These are phyloP conservation scores for Globisporangium emineosum DNA, from an alignment of 352 stramenopile genomes.

Conservation along the genomic window DNA sequence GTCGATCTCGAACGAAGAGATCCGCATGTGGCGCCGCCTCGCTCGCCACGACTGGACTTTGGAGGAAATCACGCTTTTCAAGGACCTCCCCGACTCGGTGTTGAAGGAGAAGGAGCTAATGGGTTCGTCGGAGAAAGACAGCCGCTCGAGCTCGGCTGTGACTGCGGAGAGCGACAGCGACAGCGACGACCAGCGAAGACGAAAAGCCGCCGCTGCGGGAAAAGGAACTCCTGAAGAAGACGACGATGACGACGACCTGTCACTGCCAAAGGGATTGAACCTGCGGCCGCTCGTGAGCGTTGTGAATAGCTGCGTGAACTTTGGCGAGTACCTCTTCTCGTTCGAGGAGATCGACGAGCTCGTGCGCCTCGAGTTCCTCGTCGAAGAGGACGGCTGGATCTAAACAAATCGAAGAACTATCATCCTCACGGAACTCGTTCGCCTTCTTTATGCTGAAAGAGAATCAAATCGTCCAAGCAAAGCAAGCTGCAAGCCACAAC, in stretches of 20 bases:
- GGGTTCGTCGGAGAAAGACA: constrained; percentile 40
- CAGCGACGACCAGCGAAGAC: constrained; percentile 37
- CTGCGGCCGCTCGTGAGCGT: constrained; percentile 26
- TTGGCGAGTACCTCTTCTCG: constrained; percentile 45
- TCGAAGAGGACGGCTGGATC: constrained; percentile 82
- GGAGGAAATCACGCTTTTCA: constrained; percentile 47
- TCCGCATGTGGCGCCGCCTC: constrained; percentile 74
- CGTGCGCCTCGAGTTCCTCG: constrained; percentile 73
- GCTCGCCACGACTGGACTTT: constrained; percentile 60
- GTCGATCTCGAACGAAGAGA: constrained; percentile 79
- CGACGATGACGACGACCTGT: constrained; percentile 25
- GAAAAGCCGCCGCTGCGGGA: constrained; percentile 18
- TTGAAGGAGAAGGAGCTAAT: constrained; percentile 14
- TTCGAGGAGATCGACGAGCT: constrained; percentile 57
- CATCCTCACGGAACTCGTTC: too few species aligned
- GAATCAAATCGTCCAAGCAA: not conserved
- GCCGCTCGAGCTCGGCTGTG: constrained; percentile 45
- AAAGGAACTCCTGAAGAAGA: constrained; percentile 19
- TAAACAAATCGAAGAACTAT: constrained; percentile 23
- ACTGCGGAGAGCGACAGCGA: constrained; percentile 56
- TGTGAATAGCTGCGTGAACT: constrained; percentile 36
- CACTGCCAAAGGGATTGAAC: constrained; percentile 20
- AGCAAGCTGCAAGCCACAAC: not conserved
- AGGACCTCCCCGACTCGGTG: constrained; percentile 3
- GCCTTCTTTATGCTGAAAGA: not conserved